Conservation (phyloP, 768 basidiomycete species). For the Clitopilus hobsonii region DNA sequence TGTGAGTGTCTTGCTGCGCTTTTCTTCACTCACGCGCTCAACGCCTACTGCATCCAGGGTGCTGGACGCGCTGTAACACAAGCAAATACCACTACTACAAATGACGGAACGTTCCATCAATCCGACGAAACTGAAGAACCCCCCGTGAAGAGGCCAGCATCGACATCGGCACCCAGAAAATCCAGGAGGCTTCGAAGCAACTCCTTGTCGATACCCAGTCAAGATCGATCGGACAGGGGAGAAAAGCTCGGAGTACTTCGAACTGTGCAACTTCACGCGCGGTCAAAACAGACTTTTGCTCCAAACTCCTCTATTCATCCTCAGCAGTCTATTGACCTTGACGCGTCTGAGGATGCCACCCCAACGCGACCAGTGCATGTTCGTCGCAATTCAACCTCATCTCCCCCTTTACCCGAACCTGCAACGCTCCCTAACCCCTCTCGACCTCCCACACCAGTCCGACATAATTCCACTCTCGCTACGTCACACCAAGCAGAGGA, state of each 20-base stretch:
- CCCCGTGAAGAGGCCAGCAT: slow-evolving; percentile 20
- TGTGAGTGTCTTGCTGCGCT: slow-evolving; percentile 36
- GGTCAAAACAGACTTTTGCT: slow-evolving; percentile 55
- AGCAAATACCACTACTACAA: slow-evolving; percentile 55
- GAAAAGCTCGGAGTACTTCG: slow-evolving; percentile 55
- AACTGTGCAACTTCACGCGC: slow-evolving; percentile 59
- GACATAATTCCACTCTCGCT: not conserved
- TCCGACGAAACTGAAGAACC: slow-evolving; percentile 60
- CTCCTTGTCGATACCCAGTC: slow-evolving; percentile 48
- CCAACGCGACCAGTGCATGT: slow-evolving; percentile 13
- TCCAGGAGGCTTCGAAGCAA: slow-evolving; percentile 53
- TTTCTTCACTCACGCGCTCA: not conserved
- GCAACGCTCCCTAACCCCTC: not conserved
- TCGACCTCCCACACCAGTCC: slow-evolving; percentile 5
- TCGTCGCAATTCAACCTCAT: slow-evolving; percentile 10
- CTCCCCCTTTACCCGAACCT: not conserved
- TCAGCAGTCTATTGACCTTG: slow-evolving; percentile 14
- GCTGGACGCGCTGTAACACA: slow-evolving; percentile 71
- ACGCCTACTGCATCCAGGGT: slow-evolving; percentile 44
- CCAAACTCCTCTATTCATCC: slow-evolving; percentile 9
- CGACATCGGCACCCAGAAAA: slow-evolving; percentile 22
- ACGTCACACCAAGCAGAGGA: not conserved
- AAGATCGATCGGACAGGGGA: slow-evolving; percentile 33
- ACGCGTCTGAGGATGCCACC: slow-evolving; percentile 13
- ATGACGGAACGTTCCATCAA: slow-evolving; percentile 42